phyloP scores from a whole-genome alignment of 495 filamentous ascomycete genomes.

The Neurospora sp. region DNA sequence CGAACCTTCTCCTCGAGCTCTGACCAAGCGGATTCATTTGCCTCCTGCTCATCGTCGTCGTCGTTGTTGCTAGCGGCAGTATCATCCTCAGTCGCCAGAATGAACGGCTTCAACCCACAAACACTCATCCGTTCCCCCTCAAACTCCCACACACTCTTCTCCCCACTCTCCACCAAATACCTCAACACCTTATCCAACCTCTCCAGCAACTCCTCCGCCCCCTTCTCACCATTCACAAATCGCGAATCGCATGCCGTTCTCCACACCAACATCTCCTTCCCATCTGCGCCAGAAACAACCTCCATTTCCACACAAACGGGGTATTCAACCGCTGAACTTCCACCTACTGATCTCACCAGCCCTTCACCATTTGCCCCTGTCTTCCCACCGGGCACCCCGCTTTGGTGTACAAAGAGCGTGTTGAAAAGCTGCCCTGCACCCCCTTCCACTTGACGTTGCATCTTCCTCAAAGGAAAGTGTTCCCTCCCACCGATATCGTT shows the following conservation, averaged over 20 bases:
- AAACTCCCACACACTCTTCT: not conserved
- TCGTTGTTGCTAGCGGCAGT: not conserved
- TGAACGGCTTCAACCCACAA: not conserved
- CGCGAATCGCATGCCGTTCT: constrained; percentile 56
- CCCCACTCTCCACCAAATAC: not conserved
- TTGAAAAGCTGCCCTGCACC: constrained; percentile 43
- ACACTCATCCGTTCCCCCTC: not conserved
- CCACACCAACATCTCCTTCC: constrained; percentile 45
- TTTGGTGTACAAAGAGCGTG: constrained; percentile 63
- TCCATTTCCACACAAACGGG: constrained; percentile 77
- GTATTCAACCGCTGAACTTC: constrained; percentile 59
- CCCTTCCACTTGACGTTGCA: constrained; percentile 34
- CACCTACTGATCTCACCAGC: constrained; percentile 46
- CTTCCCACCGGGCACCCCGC: not conserved
- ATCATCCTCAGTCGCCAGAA: not conserved
- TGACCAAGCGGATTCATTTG: constrained; percentile 15
- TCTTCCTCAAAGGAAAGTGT: constrained; percentile 56
- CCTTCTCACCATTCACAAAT: constrained; percentile 25
- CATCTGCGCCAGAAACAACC: constrained; percentile 14
- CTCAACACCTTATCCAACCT: not conserved
- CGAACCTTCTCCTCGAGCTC: constrained; percentile 43
- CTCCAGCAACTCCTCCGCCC: not conserved
- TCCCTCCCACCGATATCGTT: constrained; percentile 45
- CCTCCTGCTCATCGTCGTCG: no score
- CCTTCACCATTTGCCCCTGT: not conserved